These are phyloP conservation scores for Dioscorea alata DNA, from an alignment of 106 monocot genomes.

Conservation along the genomic window DNA sequence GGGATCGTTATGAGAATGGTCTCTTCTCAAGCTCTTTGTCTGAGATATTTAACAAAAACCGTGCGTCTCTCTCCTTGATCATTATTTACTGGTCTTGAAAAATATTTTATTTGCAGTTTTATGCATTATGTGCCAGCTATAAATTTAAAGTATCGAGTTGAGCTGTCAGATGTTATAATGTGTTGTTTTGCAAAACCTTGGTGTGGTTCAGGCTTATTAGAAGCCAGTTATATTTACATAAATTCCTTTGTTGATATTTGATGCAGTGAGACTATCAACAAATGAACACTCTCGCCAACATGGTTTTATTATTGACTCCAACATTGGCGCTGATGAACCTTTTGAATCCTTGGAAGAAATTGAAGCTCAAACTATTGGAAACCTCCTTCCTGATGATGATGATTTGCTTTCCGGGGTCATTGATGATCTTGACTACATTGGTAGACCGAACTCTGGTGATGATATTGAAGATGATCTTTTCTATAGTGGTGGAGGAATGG, in stretches of 20 bases:
- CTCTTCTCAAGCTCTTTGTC: slow-evolving; percentile 54
- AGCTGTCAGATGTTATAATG: too few species aligned
- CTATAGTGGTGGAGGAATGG: slow-evolving; percentile 29
- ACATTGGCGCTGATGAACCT: slow-evolving; percentile 41
- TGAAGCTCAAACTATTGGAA: slow-evolving; percentile 83
- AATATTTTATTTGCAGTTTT: neutral
- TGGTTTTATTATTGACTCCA: slow-evolving; percentile 17
- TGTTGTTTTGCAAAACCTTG: too few species aligned
- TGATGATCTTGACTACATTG: slow-evolving; percentile 26
- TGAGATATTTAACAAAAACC: slow-evolving; percentile 36
- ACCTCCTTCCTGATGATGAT: slow-evolving; percentile 53
- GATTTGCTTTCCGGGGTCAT: slow-evolving; percentile 14
- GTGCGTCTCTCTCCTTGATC: slow-evolving; percentile 16
- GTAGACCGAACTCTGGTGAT: slow-evolving; percentile 1
- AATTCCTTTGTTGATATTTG: slow-evolving; percentile 1
- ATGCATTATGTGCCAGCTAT: too few species aligned
- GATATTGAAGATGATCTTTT: slow-evolving; percentile 23
- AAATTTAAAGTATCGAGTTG: too few species aligned
- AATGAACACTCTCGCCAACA: slow-evolving; percentile 24
- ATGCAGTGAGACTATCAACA: slow-evolving; percentile 47
- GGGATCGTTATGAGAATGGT: slow-evolving; percentile 26
- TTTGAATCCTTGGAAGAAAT: slow-evolving; percentile 19
- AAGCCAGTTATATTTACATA: neutral
- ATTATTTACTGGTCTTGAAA: too few species aligned
- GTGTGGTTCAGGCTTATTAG: too few species aligned